Evolutionary conservation across 495 filamentous ascomycete species (phyloP), one percentile per base, ranked within the genome.

Genomic region (Wilcoxina mikolae): DNA sequence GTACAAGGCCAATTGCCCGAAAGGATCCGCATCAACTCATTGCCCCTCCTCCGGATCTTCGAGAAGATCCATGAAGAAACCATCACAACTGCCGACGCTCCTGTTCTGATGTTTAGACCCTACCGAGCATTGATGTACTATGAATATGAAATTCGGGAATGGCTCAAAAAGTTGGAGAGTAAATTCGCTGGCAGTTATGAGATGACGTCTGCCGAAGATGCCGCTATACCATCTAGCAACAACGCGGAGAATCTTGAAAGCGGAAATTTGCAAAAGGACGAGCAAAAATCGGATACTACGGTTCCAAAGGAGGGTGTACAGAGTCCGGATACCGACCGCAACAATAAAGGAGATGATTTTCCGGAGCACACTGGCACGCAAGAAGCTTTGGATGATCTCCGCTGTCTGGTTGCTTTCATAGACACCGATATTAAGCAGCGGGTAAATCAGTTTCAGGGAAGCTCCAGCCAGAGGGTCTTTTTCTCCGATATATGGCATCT

Each of bases 401-500:
- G 56, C 22, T 59, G 56, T 18, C 54, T 69, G 11, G 39, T 61
- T 11, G 25, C 61, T 10, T 69, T 69, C 56, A 60, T 69, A 53
- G 56, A 67, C 18, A 38, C 62, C 9, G 54, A 69, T 3, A 58
- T 69, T 52, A 17, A 54, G 39, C 27, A 7, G 28, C 61, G 56
- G 53, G 46, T 50, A 22, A 46, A 29, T 10, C 58, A 38, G 28
- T 51, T 57, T 22, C 44, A 25, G 38, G 57, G 38, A 43, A 17
- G 17, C 24, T 42, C 28, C 1, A 65, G 49, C 48, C 56, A 56
- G 24, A 68, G 35, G 47, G 56, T 72, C n/a, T 44, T 58, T n/a
- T 73, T 69, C 52, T 31, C 58, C 1, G 69, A 73, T 41, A 23
- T 73, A 1, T 73, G 71, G 71, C 60, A 70, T 50, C 51, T 73